phyloP scores from a whole-genome alignment of 306 rosid species.

The Sechiopsis laciniata region DNA sequence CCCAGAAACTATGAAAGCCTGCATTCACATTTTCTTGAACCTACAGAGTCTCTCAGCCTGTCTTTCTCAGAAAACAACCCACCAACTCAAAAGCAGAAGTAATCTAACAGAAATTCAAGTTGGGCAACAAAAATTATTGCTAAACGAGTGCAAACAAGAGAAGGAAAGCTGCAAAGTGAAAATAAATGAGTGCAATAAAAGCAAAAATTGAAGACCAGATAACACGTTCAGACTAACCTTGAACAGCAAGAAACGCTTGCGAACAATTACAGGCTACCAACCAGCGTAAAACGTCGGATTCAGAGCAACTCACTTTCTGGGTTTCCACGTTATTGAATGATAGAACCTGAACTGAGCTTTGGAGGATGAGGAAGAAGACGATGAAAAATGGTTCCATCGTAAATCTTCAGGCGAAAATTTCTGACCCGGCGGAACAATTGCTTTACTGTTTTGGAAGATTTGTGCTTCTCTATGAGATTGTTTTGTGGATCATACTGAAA shows the following conservation, averaged over 20 bases:
- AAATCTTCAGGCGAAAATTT: slow-evolving; percentile 13
- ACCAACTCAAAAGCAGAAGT: slow-evolving; percentile 29
- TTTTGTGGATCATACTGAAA: neutral
- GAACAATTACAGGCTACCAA: slow-evolving; percentile 56
- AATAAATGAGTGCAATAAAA: slow-evolving; percentile 49
- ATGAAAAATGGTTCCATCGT: neutral
- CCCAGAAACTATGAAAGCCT: slow-evolving; percentile 17
- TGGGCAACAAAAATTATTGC: slow-evolving; percentile 31
- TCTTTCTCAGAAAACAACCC: slow-evolving; percentile 35
- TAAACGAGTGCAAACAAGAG: slow-evolving; percentile 38
- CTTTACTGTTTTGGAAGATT: neutral
- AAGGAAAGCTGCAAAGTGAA: slow-evolving; percentile 57
- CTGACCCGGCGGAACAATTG: neutral
- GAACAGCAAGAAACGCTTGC: neutral
- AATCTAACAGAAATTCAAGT: slow-evolving; percentile 25
- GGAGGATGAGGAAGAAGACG: neutral
- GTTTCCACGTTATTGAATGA: slow-evolving; percentile 28
- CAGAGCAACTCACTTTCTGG: slow-evolving; percentile 28
- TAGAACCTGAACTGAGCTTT: neutral
- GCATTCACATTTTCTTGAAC: neutral
- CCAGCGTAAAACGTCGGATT: slow-evolving; percentile 28
- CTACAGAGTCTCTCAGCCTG: slow-evolving; percentile 16
- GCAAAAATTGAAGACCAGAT: slow-evolving; percentile 50
- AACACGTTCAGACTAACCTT: slow-evolving; percentile 40
- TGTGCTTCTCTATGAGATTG: neutral